These are phyloP conservation scores for Stephania cephalantha DNA, from an alignment of 164 flowering plant species.

Conservation along the genomic window DNA sequence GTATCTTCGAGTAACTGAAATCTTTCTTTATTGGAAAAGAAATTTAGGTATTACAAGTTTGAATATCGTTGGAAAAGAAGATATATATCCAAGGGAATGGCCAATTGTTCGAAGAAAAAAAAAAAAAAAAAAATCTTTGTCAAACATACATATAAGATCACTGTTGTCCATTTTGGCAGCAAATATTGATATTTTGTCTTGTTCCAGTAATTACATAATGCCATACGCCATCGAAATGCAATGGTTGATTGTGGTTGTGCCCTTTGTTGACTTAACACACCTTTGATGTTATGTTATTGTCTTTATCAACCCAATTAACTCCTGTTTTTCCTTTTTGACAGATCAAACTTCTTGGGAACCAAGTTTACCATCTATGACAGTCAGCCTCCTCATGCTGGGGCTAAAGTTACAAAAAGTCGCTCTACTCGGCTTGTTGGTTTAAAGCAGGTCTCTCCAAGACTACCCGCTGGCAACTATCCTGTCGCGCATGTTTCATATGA, in stretches of 20 bases:
- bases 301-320: not conserved
- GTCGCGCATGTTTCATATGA: conserved; percentile 69
- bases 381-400: conserved; percentile 72
- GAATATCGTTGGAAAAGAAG: no score
- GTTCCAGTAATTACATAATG: not conserved
- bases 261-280: not conserved
- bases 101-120: no score
- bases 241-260: not conserved
- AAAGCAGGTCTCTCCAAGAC: conserved; percentile 62
- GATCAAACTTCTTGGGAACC: conserved; percentile 73
- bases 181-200: not conserved
- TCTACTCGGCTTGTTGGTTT: conserved; percentile 51
- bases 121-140: no score
- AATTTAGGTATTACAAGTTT: no score
- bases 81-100: no score
- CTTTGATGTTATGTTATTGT: not conserved
- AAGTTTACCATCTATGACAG: conserved; percentile 64
- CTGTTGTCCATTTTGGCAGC: not conserved
- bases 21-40: no score
- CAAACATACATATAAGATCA: not conserved
- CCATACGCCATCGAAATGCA: not conserved
- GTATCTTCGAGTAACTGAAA: no score
- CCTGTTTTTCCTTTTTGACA: conserved; percentile 14
- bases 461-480: conserved; percentile 60
- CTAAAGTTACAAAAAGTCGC: conserved; percentile 47